Conservation (phyloP, 139 green algal genomes). For the Coccomyxa sp. region DNA sequence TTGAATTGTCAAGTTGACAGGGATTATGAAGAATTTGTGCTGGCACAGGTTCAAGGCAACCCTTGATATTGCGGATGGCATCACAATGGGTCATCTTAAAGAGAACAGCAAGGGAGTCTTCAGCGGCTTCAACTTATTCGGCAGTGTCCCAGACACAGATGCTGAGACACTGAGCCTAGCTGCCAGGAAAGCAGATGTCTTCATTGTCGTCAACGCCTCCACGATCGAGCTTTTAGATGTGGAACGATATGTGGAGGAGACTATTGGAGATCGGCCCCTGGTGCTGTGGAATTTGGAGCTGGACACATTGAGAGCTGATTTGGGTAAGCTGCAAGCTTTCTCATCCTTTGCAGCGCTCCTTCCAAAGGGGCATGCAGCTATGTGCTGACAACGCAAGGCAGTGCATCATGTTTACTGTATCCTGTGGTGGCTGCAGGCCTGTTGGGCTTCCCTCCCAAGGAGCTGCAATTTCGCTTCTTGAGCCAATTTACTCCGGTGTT, state of each 20-base stretch:
- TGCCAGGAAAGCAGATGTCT: constrained; percentile 72
- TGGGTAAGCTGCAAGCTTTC: constrained; percentile 40
- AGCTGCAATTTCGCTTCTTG: constrained; percentile 80
- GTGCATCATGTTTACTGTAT: not conserved
- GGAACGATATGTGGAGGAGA: constrained; percentile 54
- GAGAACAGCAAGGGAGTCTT: constrained; percentile 50
- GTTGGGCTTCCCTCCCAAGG: constrained; percentile 78
- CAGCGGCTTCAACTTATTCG: constrained; percentile 28
- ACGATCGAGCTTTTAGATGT: constrained; percentile 73
- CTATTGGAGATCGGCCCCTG: constrained; percentile 44
- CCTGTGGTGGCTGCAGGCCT: constrained; percentile 39
- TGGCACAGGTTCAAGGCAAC: constrained; percentile 56
- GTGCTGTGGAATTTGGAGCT: constrained; percentile 95
- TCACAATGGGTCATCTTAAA: constrained; percentile 71
- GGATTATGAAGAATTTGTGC: not conserved
- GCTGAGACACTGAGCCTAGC: constrained; percentile 3
- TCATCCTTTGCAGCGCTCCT: not conserved
- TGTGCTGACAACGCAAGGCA: not conserved
- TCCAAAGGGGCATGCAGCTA: not conserved
- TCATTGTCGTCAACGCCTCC: constrained; percentile 81
- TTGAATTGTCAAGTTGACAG: not conserved
- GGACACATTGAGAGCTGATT: constrained; percentile 86
- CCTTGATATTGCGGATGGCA: constrained; percentile 45
- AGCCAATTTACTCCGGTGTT: constrained; percentile 75
- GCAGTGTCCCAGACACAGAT: constrained; percentile 1